A percentile compares a stretch with the other conserved stretches of the same genome.
Conservation (phyloP, 139 green algal genomes). For the Micromonas pusilla region DNA sequence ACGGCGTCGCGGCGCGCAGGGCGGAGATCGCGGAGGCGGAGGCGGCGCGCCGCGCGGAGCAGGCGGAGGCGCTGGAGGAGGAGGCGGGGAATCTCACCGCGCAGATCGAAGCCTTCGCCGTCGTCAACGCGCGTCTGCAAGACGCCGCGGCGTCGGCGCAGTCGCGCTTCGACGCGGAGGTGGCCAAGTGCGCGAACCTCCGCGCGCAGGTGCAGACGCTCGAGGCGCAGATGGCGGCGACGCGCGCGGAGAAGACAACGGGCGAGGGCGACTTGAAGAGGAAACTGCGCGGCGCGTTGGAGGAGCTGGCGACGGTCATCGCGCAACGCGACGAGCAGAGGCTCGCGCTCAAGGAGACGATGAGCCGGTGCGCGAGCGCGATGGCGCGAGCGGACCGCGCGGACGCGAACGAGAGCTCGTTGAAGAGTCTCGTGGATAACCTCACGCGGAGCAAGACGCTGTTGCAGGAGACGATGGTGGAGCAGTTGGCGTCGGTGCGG, state of each 20-base stretch:
- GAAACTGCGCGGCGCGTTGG: not conserved
- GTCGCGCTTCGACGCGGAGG: not conserved
- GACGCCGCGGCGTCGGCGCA: not conserved
- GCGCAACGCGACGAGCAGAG: not conserved
- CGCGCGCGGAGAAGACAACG: not conserved
- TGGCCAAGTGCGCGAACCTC: not conserved
- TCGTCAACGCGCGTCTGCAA: not conserved
- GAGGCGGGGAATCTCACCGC: not conserved
- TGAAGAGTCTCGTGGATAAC: not conserved
- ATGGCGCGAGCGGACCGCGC: not conserved
- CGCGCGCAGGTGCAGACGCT: not conserved
- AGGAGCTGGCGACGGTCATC: slow-evolving; percentile 8
- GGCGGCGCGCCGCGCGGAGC: not conserved
- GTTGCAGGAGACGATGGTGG: slow-evolving; percentile 16
- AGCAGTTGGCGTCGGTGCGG: not conserved
- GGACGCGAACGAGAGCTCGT: not conserved
- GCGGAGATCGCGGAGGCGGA: not conserved
- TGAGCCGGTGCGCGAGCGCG: not conserved
- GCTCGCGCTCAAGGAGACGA: not conserved
- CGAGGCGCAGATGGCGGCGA: not conserved
- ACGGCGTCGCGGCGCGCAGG: not conserved
- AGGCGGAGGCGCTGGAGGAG: not conserved
- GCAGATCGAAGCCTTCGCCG: not conserved
- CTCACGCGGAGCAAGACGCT: not conserved
- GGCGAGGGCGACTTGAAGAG: not conserved